These are phyloP conservation scores for Ophiostoma sp. DNA, from an alignment of 2,329 filamentous ascomycete genomes.

Conservation along the genomic window DNA sequence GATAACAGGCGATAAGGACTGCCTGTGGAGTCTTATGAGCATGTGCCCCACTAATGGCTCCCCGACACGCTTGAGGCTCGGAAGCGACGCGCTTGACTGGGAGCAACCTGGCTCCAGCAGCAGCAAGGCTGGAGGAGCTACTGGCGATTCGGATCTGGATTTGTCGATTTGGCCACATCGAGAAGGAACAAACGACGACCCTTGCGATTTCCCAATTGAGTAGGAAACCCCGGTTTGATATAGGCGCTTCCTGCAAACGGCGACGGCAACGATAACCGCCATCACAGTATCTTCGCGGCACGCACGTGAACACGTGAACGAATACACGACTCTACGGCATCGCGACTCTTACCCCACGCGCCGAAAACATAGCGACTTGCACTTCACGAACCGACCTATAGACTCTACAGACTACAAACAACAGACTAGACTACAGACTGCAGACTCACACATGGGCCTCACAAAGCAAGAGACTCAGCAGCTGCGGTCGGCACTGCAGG, in stretches of 20 bases:
- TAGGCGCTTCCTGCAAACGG: too few relatives aligned
- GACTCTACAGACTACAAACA: not conserved
- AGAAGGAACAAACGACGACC: not conserved
- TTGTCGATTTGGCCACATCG: conserved; percentile 3
- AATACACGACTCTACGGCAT: not conserved
- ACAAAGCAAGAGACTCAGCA: conserved; percentile 55
- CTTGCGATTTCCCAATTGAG: not conserved
- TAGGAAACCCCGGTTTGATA: not conserved
- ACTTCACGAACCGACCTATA: not conserved
- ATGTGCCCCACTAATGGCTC: not conserved
- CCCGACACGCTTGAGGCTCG: conserved; percentile 12
- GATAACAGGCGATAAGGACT: not conserved
- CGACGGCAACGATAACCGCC: too few relatives aligned
- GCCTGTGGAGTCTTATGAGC: not conserved
- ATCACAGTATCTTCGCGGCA: not conserved
- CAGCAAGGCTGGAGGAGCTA: conserved; percentile 8
- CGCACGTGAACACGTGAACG: conserved; percentile 3
- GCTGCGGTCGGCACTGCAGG: conserved; percentile 69
- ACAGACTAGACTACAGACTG: not conserved
- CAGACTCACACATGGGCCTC: conserved; percentile 43
- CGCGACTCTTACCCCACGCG: not conserved
- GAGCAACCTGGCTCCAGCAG: not conserved
- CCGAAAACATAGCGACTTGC: not conserved
- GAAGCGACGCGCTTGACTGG: conserved; percentile 17
- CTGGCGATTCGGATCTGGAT: not conserved